Percentiles rank a stretch among this genome's conserved stretches.
phyloP scores from a whole-genome alignment of 768 basidiomycete genomes.

The Pisolithus sp. region DNA sequence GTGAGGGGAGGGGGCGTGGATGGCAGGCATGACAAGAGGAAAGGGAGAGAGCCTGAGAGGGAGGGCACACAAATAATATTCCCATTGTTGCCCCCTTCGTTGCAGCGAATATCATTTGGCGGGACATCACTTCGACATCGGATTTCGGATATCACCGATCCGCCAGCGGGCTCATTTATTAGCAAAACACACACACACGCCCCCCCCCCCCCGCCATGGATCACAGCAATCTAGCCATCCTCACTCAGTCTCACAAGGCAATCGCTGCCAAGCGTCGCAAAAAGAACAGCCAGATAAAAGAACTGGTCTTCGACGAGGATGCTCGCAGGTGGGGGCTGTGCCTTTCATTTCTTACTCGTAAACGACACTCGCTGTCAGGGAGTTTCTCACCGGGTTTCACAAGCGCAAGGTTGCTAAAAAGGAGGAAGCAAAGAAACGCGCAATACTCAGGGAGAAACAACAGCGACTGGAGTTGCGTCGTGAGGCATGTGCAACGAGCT shows the following conservation, averaged over 20 bases:
- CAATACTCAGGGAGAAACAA: slow-evolving; percentile 70
- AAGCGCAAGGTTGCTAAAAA: slow-evolving; percentile 85
- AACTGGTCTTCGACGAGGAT: slow-evolving; percentile 82
- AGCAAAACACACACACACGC: no score
- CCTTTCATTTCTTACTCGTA: slow-evolving; percentile 7
- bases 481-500: slow-evolving; percentile 49
- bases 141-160: slow-evolving; percentile 4
- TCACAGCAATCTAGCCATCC: slow-evolving; percentile 42
- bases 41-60: no score
- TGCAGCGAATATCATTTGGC: no score
- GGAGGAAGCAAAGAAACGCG: slow-evolving; percentile 70
- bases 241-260: slow-evolving; percentile 59
- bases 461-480: slow-evolving; percentile 67
- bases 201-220: no score
- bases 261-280: slow-evolving; percentile 64
- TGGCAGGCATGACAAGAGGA: no score
- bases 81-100: no score
- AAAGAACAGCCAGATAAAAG: slow-evolving; percentile 62
- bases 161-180: no score
- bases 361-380: slow-evolving; percentile 39
- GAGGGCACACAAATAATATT: no score
- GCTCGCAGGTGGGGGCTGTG: slow-evolving; percentile 56
- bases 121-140: background rate
- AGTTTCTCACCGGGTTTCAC: slow-evolving; percentile 90
- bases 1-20: no score